These are phyloP conservation scores for Aspergillus novoparasiticus DNA, from an alignment of 2,329 filamentous ascomycete genomes.

Conservation along the genomic window DNA sequence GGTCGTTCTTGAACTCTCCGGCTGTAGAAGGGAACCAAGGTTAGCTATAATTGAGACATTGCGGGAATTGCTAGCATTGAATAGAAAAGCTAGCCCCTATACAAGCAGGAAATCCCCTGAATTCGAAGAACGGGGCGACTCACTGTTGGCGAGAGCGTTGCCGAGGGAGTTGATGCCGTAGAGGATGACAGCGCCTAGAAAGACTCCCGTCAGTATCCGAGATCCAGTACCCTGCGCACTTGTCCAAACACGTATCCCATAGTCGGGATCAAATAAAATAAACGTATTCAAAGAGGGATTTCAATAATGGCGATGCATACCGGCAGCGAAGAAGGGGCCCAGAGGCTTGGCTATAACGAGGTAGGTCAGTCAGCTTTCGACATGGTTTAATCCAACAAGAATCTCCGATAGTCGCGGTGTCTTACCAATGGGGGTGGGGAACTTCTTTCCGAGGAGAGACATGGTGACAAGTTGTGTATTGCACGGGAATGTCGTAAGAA, in stretches of 20 bases:
- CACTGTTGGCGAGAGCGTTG: conserved; percentile 77
- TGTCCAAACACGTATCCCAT: not conserved
- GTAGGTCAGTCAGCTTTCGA: conserved; percentile 33
- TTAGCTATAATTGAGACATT: conserved; percentile 23
- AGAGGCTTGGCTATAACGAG: conserved; percentile 74
- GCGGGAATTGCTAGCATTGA: not conserved
- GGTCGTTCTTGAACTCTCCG: conserved; percentile 96
- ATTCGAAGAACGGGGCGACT: conserved; percentile 38
- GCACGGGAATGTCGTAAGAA: conserved; percentile 28
- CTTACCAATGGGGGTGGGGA: conserved; percentile 76
- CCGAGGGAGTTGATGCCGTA: conserved; percentile 90
- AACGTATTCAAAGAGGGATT: not conserved
- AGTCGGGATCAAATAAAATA: not conserved
- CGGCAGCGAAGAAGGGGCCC: conserved; percentile 91
- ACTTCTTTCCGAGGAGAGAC: conserved; percentile 84
- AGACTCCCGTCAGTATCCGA: conserved; percentile 29
- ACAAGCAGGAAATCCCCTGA: not conserved
- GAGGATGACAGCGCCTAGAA: conserved; percentile 75
- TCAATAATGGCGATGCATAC: conserved; percentile 60
- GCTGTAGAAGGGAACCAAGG: conserved; percentile 53
- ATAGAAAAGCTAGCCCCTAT: not conserved
- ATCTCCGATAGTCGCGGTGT: conserved; percentile 28
- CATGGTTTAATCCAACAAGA: conserved; percentile 11
- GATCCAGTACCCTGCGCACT: conserved; percentile 2
- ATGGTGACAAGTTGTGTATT: conserved; percentile 58